phyloP scores from a whole-genome alignment of 2,329 filamentous ascomycete genomes.

The Zasmidium cellare region DNA sequence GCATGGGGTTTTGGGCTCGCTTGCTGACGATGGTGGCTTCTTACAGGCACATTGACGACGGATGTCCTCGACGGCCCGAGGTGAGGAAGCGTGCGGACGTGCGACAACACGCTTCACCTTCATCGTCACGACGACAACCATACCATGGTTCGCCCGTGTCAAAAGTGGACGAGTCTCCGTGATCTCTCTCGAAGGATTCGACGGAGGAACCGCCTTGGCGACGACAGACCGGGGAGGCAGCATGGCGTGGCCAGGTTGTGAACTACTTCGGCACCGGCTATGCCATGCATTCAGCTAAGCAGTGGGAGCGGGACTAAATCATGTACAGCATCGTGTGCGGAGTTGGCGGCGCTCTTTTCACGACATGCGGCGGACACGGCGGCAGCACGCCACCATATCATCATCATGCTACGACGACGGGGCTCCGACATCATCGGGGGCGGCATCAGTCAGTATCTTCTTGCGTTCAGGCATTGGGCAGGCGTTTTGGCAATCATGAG shows the following conservation, averaged over 20 bases:
- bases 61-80: slow-evolving; percentile 63
- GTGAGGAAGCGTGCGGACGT: slow-evolving; percentile 22
- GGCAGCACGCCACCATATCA: neutral
- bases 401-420: too few species aligned
- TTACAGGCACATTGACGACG: slow-evolving; percentile 71
- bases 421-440: too few species aligned
- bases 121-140: neutral
- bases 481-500: neutral
- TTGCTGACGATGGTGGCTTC: neutral
- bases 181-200: neutral
- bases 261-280: slow-evolving; percentile 6
- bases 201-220: slow-evolving; percentile 3
- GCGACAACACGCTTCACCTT: neutral
- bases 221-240: neutral
- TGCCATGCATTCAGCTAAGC: neutral
- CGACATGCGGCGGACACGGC: neutral
- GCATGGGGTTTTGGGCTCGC: neutral
- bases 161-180: neutral
- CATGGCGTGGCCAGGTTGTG: neutral
- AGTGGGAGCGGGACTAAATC: neutral
- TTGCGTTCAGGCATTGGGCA: neutral
- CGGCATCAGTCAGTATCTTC: too few species aligned
- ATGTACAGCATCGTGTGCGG: neutral
- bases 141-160: neutral
- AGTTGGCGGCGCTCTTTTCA: neutral